A percentile compares a stretch with the other conserved stretches of the same genome.
These are phyloP conservation scores for Pholiota adiposa DNA, from an alignment of 1,284 basidiomycete species.

Conservation along the genomic window DNA sequence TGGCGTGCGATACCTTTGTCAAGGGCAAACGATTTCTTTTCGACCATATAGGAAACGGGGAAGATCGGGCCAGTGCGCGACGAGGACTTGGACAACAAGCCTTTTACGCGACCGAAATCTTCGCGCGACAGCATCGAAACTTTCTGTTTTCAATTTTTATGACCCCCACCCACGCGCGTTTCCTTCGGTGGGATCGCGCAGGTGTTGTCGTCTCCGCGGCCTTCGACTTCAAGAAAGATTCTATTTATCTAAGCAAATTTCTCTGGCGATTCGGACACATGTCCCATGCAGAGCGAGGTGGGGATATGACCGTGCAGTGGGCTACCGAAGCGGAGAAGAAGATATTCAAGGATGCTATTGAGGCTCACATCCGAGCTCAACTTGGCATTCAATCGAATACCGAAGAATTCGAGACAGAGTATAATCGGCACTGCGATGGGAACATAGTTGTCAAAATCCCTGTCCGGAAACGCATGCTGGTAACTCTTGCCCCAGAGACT, in stretches of 20 bases:
- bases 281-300: background rate
- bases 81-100: background rate
- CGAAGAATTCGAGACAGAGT: background rate
- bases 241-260: background rate
- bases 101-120: background rate
- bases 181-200: background rate
- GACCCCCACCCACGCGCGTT: background rate
- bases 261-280: background rate
- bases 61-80: background rate
- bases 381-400: background rate
- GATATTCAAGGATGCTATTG: background rate
- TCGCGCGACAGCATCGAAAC: background rate
- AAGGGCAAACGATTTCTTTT: background rate
- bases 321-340: background rate
- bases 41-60: background rate
- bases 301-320: background rate
- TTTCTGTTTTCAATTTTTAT: background rate
- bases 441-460: background rate
- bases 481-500: no score
- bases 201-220: background rate
- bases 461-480: background rate
- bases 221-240: background rate
- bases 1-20: background rate
- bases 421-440: background rate
- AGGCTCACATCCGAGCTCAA: background rate